phyloP scores from a whole-genome alignment of 345 rosid species.

The Eucalyptus regnans region DNA sequence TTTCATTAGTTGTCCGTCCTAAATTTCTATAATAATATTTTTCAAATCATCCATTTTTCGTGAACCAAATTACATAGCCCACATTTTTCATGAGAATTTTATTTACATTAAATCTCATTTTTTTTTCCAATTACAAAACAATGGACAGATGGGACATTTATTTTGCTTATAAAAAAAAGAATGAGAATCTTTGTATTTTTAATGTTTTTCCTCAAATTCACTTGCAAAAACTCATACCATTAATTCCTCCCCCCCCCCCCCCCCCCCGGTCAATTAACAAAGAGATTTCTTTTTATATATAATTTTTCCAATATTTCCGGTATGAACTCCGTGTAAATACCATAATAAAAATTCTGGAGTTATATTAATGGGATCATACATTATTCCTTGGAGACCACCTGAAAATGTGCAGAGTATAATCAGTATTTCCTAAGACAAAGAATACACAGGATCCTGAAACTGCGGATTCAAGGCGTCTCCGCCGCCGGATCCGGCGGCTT shows the following conservation, averaged over 20 bases:
- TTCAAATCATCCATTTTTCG: accelerated
- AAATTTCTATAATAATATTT: no score
- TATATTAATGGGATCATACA: not conserved
- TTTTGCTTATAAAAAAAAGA: not conserved
- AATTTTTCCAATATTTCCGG: not conserved
- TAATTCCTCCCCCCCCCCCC: no score
- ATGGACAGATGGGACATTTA: not conserved
- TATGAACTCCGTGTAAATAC: not conserved
- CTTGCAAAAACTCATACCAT: not conserved
- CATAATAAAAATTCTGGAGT: not conserved
- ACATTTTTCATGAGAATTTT: not conserved
- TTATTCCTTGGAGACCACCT: not conserved
- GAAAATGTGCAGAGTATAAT: not conserved
- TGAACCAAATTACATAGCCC: accelerated
- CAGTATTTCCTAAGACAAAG: not conserved
- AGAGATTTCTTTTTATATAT: not conserved
- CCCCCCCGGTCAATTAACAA: not conserved
- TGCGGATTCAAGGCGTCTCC: not conserved
- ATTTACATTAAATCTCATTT: not conserved
- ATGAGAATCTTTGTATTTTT: not conserved
- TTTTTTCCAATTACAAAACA: not conserved
- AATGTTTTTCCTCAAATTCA: not conserved
- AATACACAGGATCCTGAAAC: slow-evolving; percentile 4
- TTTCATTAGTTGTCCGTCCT: not conserved
- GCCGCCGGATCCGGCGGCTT: not conserved